Conservation (phyloP, 352 stramenopile genomes). For the Globisporangium solare region DNA sequence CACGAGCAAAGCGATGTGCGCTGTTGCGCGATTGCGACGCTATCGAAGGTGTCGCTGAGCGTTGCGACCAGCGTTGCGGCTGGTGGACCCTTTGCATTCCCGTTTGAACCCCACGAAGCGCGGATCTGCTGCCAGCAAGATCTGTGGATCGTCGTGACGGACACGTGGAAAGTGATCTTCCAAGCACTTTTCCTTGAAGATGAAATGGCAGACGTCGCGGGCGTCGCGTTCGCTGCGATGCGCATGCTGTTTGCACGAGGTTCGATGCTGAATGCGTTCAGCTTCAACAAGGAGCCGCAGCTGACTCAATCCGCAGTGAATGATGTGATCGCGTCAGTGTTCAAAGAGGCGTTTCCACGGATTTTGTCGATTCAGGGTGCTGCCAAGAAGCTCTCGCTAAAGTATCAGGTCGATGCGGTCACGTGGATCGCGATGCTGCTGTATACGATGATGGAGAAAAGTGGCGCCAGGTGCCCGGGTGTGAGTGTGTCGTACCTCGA, state of each 20-base stretch:
- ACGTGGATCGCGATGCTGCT: constrained; percentile 73
- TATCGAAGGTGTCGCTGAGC: constrained; percentile 49
- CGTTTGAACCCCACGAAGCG: constrained; percentile 81
- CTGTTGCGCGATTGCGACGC: constrained; percentile 49
- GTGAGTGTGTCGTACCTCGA: constrained; percentile 66
- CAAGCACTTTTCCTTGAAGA: constrained; percentile 36
- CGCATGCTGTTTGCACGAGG: constrained; percentile 52
- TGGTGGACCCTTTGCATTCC: constrained; percentile 61
- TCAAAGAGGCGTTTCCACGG: constrained; percentile 61
- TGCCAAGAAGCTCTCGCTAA: constrained; percentile 45
- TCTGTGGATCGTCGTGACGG: constrained; percentile 61
- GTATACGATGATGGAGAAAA: constrained; percentile 82
- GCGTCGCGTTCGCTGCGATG: constrained; percentile 54
- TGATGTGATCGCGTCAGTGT: constrained; percentile 55
- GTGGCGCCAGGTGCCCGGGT: constrained; percentile 51
- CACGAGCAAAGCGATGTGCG: constrained; percentile 65
- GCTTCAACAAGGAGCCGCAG: constrained; percentile 24
- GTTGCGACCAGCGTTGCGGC: constrained; percentile 36
- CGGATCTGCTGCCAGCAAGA: constrained; percentile 81
- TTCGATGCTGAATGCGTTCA: constrained; percentile 26
- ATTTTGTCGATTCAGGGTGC: constrained; percentile 38
- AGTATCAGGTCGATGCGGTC: constrained; percentile 54
- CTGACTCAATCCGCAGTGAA: constrained; percentile 48
- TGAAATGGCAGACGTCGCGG: constrained; percentile 21
- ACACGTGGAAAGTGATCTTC: constrained; percentile 83